These are phyloP conservation scores for Fraxinus nigra DNA, from an alignment of 305 asterid species.

Conservation along the genomic window DNA sequence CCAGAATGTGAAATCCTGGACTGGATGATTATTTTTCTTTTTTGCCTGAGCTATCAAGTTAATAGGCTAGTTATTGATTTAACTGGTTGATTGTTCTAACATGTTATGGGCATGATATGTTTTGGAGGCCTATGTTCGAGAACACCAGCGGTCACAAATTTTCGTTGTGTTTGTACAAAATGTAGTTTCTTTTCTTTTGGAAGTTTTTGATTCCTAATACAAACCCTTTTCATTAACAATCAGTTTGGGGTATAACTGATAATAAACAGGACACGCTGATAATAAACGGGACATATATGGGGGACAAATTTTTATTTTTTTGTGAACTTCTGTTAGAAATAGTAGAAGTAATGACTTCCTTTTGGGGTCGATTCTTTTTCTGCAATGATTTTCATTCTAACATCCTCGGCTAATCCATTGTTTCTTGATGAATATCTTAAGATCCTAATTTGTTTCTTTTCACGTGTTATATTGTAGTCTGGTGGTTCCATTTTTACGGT, in stretches of 20 bases:
- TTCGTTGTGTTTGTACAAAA: not conserved
- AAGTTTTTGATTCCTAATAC: not conserved
- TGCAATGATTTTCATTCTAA: not conserved
- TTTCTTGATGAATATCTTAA: conserved; percentile 2
- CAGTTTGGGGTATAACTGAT: not conserved
- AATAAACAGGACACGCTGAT: not conserved
- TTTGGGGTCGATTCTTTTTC: not conserved
- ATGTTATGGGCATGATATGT: conserved; percentile 1
- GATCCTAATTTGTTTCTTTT: conserved; percentile 13
- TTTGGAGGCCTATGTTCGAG: too few relatives aligned
- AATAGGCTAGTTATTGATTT: not conserved
- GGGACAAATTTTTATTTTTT: too few relatives aligned
- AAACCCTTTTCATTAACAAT: not conserved
- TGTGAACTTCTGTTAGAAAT: not conserved
- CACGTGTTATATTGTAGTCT: conserved; percentile 44
- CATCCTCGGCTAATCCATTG: not conserved
- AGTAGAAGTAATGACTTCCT: not conserved
- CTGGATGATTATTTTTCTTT: not conserved
- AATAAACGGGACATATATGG: not conserved
- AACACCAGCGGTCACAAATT: not conserved
- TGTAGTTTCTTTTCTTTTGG: not conserved
- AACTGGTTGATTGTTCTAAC: not conserved
- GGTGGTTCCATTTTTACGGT: conserved; percentile 78
- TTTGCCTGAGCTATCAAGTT: not conserved
- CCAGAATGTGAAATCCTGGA: conserved; percentile 15